A percentile compares a stretch with the other conserved stretches of the same genome.
phyloP scores from a whole-genome alignment of 202 grass and related monocot species.

The Elaeis oleifera region DNA sequence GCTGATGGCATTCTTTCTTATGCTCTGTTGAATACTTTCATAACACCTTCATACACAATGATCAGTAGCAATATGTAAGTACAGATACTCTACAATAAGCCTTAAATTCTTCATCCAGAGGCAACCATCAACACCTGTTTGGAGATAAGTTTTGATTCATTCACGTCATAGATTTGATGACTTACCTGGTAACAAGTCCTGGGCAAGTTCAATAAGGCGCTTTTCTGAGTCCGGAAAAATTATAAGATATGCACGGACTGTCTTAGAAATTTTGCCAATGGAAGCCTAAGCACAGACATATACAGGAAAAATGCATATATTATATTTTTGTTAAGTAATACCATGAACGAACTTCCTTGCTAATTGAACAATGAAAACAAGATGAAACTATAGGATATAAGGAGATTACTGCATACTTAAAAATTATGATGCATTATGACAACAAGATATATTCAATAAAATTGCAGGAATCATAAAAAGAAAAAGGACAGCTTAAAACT shows the following conservation, averaged over 20 bases:
- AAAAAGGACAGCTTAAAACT: too few species aligned
- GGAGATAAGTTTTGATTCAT: background rate
- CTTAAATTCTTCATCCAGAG: background rate
- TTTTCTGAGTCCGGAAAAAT: constrained; percentile 97
- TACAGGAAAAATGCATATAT: constrained; percentile 9
- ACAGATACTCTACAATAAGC: background rate
- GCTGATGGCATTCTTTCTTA: constrained; percentile 69
- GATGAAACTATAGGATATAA: too few species aligned
- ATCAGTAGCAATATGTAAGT: background rate
- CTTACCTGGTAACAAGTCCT: constrained; percentile 85
- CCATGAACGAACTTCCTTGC: too few species aligned
- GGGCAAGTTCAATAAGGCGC: constrained; percentile 86
- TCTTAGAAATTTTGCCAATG: constrained; percentile 85
- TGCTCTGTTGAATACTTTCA: constrained; percentile 46
- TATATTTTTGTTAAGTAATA: too few species aligned
- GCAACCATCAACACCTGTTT: background rate
- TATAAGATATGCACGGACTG: constrained; percentile 89
- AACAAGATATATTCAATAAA: too few species aligned
- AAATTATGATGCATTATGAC: too few species aligned
- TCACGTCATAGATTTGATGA: constrained; percentile 17
- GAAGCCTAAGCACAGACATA: constrained; percentile 43
- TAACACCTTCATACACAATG: constrained; percentile 73
- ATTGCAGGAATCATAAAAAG: too few species aligned
- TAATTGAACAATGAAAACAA: too few species aligned
- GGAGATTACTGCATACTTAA: too few species aligned